A percentile compares a stretch with the other conserved stretches of the same genome.
Conservation (phyloP, 805 yeast species). For the Yarrowia sp. region DNA sequence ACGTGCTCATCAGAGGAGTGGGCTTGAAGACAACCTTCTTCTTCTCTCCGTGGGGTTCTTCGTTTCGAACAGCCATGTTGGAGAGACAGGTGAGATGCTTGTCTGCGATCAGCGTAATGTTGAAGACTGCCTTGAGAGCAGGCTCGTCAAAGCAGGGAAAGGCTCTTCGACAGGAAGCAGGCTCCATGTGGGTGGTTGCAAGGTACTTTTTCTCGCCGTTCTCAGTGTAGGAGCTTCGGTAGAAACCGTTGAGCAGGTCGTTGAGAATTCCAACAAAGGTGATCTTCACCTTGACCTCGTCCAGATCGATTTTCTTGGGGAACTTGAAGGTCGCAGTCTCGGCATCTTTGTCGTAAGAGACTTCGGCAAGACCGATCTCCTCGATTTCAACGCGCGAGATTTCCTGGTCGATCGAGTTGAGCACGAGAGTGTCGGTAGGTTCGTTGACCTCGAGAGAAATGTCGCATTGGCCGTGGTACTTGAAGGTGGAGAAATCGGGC, state of each 20-base stretch:
- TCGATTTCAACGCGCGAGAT: conserved; percentile 48
- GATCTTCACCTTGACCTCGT: conserved; percentile 55
- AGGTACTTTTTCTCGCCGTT: conserved; percentile 53
- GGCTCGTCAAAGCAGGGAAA: conserved; percentile 80
- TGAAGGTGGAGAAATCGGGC: conserved; percentile 51
- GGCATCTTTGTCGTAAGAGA: conserved; percentile 41
- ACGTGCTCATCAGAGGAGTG: conserved; percentile 70
- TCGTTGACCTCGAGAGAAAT: conserved; percentile 48
- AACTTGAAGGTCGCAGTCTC: conserved; percentile 65
- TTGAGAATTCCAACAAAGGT: conserved; percentile 57
- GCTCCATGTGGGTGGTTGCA: conserved; percentile 71
- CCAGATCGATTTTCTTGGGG: conserved; percentile 46
- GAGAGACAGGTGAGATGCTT: conserved; percentile 56
- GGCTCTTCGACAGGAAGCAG: conserved; percentile 74
- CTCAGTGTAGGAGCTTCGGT: conserved; percentile 59
- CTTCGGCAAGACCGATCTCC: conserved; percentile 36
- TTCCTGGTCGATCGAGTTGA: conserved; percentile 66
- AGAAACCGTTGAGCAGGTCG: conserved; percentile 71
- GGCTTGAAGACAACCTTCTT: conserved; percentile 54
- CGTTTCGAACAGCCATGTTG: conserved; percentile 57
- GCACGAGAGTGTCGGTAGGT: conserved; percentile 46
- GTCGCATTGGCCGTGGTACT: conserved; percentile 37
- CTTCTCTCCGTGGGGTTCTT: conserved; percentile 42
- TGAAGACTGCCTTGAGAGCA: conserved; percentile 62
- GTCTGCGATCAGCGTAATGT: conserved; percentile 55